These are phyloP conservation scores for Globisporangium viniferum DNA, from an alignment of 352 stramenopile genomes.

Conservation along the genomic window DNA sequence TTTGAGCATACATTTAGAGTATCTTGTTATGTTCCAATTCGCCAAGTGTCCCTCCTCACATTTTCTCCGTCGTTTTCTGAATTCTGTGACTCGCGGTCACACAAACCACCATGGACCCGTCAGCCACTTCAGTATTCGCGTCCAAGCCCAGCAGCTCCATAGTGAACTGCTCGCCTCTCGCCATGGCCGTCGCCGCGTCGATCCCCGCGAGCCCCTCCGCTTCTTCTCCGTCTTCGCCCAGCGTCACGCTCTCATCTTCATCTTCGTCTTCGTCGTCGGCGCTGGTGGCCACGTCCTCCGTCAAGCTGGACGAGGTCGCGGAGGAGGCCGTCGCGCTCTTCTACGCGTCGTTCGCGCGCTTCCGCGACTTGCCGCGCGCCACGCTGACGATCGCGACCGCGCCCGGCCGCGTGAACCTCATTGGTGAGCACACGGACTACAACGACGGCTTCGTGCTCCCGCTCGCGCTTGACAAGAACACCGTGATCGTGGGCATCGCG, in stretches of 20 bases:
- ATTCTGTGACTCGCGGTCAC: neutral
- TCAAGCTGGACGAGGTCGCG: constrained; percentile 28
- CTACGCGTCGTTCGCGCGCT: constrained; percentile 47
- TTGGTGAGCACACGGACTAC: constrained; percentile 96
- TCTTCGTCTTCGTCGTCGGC: neutral
- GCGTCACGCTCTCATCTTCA: neutral
- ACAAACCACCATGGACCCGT: neutral
- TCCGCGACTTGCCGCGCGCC: constrained; percentile 30
- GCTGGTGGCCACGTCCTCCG: constrained; percentile 1
- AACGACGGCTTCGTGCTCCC: constrained; percentile 95
- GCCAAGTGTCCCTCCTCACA: neutral
- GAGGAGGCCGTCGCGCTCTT: constrained; percentile 63
- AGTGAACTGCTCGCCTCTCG: neutral
- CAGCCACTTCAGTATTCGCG: constrained; percentile 14
- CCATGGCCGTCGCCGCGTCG: constrained; percentile 11
- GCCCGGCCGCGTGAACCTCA: constrained; percentile 95
- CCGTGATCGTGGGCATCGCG: constrained; percentile 72
- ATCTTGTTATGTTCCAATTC: neutral
- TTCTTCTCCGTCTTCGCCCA: neutral
- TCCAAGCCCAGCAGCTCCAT: neutral
- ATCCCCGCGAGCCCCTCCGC: constrained; percentile 3
- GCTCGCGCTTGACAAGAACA: constrained; percentile 90
- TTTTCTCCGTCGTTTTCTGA: neutral
- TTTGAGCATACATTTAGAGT: neutral
- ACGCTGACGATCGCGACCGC: constrained; percentile 64